A percentile compares a stretch with the other conserved stretches of the same genome.
Evolutionary conservation across 176 grass and related monocot genomes (phyloP).

Genomic region (Carex littledalei): DNA sequence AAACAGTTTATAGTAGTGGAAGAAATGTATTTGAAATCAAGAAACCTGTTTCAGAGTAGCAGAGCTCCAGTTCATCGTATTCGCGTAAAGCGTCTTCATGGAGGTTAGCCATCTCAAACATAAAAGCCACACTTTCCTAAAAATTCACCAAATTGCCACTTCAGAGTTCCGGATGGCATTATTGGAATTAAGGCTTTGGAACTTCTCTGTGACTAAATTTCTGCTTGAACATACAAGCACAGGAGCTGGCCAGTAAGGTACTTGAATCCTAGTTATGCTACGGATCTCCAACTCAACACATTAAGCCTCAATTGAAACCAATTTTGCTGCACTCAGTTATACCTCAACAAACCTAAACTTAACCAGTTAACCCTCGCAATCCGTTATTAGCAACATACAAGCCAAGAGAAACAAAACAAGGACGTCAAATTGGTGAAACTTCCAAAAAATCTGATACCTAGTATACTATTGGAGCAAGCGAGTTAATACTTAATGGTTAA

Average conservation of each 20-base stretch:
- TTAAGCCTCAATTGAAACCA: not conserved
- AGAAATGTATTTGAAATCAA: conserved; percentile 2
- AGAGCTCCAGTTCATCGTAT: conserved; percentile 97
- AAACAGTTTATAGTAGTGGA: not conserved
- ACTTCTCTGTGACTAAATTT: not conserved
- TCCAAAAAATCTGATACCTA: not conserved
- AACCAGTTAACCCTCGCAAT: not conserved
- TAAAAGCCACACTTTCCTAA: conserved; percentile 97
- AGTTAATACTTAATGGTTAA: conserved; percentile 20
- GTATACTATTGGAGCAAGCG: conserved; percentile 21
- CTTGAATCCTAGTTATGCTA: not conserved
- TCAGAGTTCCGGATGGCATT: not conserved
- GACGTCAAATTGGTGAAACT: conserved; percentile 11
- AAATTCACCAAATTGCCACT: not conserved
- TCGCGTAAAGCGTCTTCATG: conserved; percentile 95
- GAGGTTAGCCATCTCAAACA: conserved; percentile 97
- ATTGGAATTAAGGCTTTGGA: not conserved
- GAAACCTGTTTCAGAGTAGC: conserved; percentile 95
- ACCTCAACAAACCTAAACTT: not conserved
- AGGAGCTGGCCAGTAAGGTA: not conserved
- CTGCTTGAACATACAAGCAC: not conserved
- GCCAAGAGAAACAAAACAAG: conserved; percentile 19
- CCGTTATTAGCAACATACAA: not conserved
- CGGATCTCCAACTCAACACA: not conserved
- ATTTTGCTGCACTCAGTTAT: not conserved